Evolutionary conservation across 495 filamentous ascomycete genomes (phyloP).

Genomic region (Parmelia sp.): DNA sequence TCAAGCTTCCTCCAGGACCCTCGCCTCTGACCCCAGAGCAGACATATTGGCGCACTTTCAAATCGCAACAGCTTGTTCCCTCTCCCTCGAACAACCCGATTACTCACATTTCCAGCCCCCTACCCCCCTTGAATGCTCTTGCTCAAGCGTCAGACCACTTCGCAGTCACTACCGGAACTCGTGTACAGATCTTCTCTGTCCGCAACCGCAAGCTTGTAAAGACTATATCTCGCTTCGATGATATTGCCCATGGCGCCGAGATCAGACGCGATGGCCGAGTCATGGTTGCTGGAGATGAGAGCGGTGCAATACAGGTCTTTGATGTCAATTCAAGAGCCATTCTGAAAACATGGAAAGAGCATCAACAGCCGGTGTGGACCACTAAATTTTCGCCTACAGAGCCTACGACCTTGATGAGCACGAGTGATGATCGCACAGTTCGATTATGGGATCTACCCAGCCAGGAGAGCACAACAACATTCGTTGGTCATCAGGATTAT

Average conservation of each 20-base stretch:
- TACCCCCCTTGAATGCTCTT: slow-evolving; percentile 42
- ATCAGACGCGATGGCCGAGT: slow-evolving; percentile 84
- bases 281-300: slow-evolving; percentile 83
- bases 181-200: slow-evolving; percentile 87
- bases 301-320: slow-evolving; percentile 87
- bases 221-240: slow-evolving; percentile 87
- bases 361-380: slow-evolving; percentile 91
- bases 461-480: slow-evolving; percentile 64
- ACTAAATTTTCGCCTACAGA: slow-evolving; percentile 83
- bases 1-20: slow-evolving; percentile 75
- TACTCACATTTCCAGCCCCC: slow-evolving; percentile 79
- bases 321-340: slow-evolving; percentile 84
- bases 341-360: slow-evolving; percentile 90
- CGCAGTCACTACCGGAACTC: slow-evolving; percentile 82
- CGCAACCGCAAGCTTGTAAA: slow-evolving; percentile 82
- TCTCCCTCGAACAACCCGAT: slow-evolving; percentile 79
- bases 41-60: slow-evolving; percentile 89
- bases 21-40: slow-evolving; percentile 78
- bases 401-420: slow-evolving; percentile 75
- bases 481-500: slow-evolving; percentile 89
- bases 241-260: slow-evolving; percentile 77
- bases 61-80: slow-evolving; percentile 76
- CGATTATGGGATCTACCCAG: slow-evolving; percentile 88
- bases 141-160: slow-evolving; percentile 63
- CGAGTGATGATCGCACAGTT: slow-evolving; percentile 85